Evolutionary conservation across 2,329 filamentous ascomycete species (phyloP), one percentile per base, ranked within the genome.

Genomic region (Arthrobotrys sinensis): DNA sequence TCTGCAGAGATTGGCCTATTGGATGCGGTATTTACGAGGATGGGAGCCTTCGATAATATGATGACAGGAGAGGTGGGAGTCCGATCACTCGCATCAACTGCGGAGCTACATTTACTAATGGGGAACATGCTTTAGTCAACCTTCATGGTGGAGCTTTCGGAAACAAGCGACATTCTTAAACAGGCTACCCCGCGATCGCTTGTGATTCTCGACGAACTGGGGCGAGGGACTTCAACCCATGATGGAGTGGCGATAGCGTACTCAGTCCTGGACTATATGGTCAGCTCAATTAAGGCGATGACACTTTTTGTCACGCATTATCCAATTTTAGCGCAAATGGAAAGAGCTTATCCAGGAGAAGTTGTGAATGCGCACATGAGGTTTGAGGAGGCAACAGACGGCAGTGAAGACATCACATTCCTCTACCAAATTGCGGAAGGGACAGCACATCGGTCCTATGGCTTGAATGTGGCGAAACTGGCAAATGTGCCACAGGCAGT

Each of bases 281-380:
- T 96, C 28, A 88, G 90, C 24, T 89, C 94, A 14, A 88, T 91
- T 0, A 87, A 88, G 66, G 93, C 93, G 79, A 87, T 97, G 55
- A 97, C 93, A 4, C 87, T 99, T 48, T 99, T 99, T 86, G 97
- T 99, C 84, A 99, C 96, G 2, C 96, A 99, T 85, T 99, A 99
- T 84, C 96, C 99, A 85, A 91, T 91, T 80, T 88, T 99, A 0
- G 90, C 90, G 8, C 88, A 97, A 80, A 91, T 91, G 8, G 88
- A 90, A 28, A 90, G 89, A 0, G 92, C 96, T 75, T 86, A 87
- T 12, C 84, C 87, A 5, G 87, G 88, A 0, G 91, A 90, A 82
- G 83, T 97, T 81, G 90, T 88, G 81, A 98, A 98, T 83, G 93
- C 97, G 55, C 96, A 99, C 83, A 98, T 99, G 95, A 90, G 89